phyloP scores from a whole-genome alignment of 306 rosid species.

The Sophora flavescens region DNA sequence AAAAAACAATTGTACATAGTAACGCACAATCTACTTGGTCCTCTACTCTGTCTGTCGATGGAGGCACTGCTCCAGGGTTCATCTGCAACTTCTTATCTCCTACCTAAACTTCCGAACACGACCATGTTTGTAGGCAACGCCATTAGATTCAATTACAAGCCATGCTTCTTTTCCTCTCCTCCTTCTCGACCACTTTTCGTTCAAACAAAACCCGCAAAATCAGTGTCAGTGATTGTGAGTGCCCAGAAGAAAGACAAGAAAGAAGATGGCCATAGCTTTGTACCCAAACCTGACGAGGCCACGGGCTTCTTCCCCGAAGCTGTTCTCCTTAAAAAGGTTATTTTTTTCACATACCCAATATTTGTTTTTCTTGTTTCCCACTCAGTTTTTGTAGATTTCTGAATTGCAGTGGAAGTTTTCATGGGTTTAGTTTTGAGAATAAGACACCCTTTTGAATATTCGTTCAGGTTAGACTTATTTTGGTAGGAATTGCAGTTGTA shows the following conservation, averaged over 20 bases:
- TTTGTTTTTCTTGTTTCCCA: constrained; percentile 32
- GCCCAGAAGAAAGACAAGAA: constrained; percentile 61
- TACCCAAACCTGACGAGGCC: constrained; percentile 71
- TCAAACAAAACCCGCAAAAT: constrained; percentile 50
- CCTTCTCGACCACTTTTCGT: constrained; percentile 46
- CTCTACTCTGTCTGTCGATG: constrained; percentile 30
- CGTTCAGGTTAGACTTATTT: not conserved
- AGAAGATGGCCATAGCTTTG: constrained; percentile 68
- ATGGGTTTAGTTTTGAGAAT: not conserved
- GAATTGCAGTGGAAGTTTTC: not conserved
- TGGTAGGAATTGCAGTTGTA: not conserved
- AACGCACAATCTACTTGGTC: no score
- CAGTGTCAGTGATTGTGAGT: constrained; percentile 55
- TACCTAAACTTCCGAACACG: constrained; percentile 41
- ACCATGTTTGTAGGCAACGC: constrained; percentile 35
- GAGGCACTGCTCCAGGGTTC: constrained; percentile 54
- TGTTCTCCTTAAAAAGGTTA: constrained; percentile 82
- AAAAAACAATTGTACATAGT: no score
- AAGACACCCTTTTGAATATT: constrained; percentile 36
- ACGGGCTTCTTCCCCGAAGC: constrained; percentile 91
- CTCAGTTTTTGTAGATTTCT: not conserved
- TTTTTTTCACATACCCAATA: constrained; percentile 16
- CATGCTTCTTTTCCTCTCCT: constrained; percentile 39
- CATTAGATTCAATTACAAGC: constrained; percentile 27
- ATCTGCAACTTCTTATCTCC: constrained; percentile 39